These are phyloP conservation scores for Perkinsus chesapeaki DNA, from an alignment of 169 alveolate genomes.

Conservation along the genomic window DNA sequence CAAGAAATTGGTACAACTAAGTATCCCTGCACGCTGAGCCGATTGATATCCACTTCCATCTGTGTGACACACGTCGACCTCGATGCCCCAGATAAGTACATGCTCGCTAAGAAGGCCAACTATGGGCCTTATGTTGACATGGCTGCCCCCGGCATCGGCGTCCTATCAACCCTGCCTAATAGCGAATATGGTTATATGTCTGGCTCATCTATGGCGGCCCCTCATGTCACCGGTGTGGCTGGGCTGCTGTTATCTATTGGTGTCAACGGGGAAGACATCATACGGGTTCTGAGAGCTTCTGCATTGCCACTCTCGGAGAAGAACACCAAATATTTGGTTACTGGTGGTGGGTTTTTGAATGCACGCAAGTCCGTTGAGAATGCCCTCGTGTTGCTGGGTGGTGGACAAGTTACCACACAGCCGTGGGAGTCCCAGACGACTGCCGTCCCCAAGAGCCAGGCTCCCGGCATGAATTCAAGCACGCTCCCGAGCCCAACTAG, in stretches of 20 bases:
- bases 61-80: constrained; percentile 21
- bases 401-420: background rate
- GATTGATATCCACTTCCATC: background rate
- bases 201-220: constrained; percentile 39
- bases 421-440: background rate
- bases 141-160: constrained; percentile 41
- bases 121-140: constrained; percentile 34
- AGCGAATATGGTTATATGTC: constrained; percentile 27
- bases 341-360: background rate
- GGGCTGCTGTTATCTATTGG: background rate
- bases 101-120: constrained; percentile 24
- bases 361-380: background rate
- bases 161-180: constrained; percentile 23
- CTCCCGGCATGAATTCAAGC: background rate
- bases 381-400: background rate
- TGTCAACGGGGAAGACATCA: background rate
- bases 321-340: background rate
- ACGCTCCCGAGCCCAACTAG: background rate
- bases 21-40: constrained; percentile 26
- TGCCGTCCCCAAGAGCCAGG: background rate
- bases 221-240: constrained; percentile 35
- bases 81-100: constrained; percentile 20
- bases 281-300: background rate
- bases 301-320: background rate
- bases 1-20: constrained; percentile 28